Base-by-base conservation (phyloP, 257 asterid species). In the Ligustrum vulgare region DNA sequence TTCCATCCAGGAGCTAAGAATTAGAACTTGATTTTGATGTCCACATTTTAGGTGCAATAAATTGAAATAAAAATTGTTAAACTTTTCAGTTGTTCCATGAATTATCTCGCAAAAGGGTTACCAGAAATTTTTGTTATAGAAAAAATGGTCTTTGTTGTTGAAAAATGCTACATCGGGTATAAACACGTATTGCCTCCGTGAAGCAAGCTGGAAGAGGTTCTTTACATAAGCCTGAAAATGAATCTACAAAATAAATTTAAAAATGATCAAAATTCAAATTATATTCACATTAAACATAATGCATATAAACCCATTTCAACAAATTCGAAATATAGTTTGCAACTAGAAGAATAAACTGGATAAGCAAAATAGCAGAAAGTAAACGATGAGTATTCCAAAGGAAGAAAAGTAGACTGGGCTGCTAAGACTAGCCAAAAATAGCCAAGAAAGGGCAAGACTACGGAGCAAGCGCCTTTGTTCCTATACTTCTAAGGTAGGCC, bases 31-130 rank as follows among this genome's bases (percentile, higher is more conserved):
- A 16, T 58, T 77, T 47, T 68, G 58, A 66, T 45, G 25, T 74
- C 45, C 45, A 63, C 39, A 23, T 77, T 56, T 62, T 63, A 23
- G 68, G 36, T 32, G 70, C n/a, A 69, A 65, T 54, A 18, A 16
- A 43, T 75, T 36, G 47, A 39, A 39, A n/a, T 41, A 41, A 43
- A 45, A 62, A 16, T 71, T 25, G 36, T 43, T 32, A 7, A 33
- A 11, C n/a, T 37, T 2, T 43, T 11, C 66, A 39, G 71, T 68
- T 69, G 39, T 62, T 71, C 28, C 10, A 51, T 63, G 18, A 58
- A 22, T 22, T 22, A 58, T 58, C 15, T 58, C 15, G 32, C 32
- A n/a, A 13, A 54, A 54, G 63, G 11, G 63, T 54, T 54, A 54
- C 8, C n/a, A 54, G 9, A 18, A 58, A 22, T 20, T 58, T 58